Conservation (phyloP, 2,329 filamentous ascomycete genomes). For the Cercospora zeae-maydis region DNA sequence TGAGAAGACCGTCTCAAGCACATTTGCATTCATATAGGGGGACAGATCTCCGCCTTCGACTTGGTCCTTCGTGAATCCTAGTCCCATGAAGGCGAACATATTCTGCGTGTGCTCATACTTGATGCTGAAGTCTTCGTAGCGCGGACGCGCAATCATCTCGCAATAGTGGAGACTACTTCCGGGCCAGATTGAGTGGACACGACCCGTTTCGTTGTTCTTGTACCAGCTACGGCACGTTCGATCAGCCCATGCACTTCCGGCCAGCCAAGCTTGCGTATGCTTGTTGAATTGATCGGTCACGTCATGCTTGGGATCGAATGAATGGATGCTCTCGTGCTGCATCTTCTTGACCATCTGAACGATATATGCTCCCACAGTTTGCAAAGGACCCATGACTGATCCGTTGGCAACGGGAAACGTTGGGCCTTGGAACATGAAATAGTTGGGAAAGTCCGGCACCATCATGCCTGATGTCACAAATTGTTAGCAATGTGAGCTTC, state of each 20-base stretch:
- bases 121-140: background rate
- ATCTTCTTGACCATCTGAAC: background rate
- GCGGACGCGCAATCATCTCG: background rate
- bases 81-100: conserved; percentile 6
- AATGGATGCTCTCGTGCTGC: background rate
- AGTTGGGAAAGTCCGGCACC: conserved; percentile 30
- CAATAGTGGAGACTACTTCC: background rate
- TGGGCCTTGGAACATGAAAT: conserved; percentile 25
- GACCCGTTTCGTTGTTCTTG: background rate
- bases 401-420: conserved; percentile 15
- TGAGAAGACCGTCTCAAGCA: conserved; percentile 6
- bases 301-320: conserved; percentile 28
- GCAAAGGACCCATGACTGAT: conserved; percentile 9
- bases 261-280: conserved; percentile 1
- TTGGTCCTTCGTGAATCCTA: conserved; percentile 8
- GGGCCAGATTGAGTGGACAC: background rate
- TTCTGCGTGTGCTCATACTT: background rate
- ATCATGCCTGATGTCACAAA: background rate
- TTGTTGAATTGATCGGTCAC: background rate
- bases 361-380: background rate
- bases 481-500: background rate
- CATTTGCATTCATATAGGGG: conserved; percentile 6
- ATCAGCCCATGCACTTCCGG: background rate
- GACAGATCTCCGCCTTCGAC: conserved; percentile 5
- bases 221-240: conserved; percentile 2